Conservation (phyloP, 208 protist species). For the Trypanosoma congolense region DNA sequence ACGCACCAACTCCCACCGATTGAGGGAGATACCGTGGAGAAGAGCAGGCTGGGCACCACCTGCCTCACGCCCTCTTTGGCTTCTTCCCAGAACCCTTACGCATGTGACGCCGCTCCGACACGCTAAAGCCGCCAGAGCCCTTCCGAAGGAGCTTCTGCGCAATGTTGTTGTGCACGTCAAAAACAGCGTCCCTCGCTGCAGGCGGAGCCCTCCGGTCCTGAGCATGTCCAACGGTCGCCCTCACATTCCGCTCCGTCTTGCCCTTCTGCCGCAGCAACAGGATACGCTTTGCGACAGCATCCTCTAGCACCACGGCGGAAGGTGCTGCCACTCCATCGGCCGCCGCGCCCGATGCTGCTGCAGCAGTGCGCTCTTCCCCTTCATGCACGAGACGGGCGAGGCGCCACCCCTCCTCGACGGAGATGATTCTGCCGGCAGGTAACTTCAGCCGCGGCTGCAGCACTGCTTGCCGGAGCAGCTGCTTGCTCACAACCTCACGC, state of each 20-base stretch:
- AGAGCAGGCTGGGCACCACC: slow-evolving; percentile 8
- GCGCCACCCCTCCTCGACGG: slow-evolving; percentile 65
- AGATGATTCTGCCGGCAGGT: slow-evolving; percentile 65
- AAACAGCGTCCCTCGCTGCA: slow-evolving; percentile 20
- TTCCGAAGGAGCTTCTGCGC: slow-evolving; percentile 36
- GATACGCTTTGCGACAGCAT: slow-evolving; percentile 64
- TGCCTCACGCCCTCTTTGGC: slow-evolving; percentile 23
- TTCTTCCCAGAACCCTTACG: too few relatives aligned
- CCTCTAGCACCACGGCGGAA: slow-evolving; percentile 60
- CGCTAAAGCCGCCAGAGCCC: slow-evolving; percentile 16
- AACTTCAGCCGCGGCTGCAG: slow-evolving; percentile 70
- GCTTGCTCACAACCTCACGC: slow-evolving; percentile 34
- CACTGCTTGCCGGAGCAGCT: slow-evolving; percentile 61
- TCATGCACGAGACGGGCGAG: slow-evolving; percentile 57
- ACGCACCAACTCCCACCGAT: too few relatives aligned
- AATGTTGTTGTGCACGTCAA: slow-evolving; percentile 38
- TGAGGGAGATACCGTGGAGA: too few relatives aligned
- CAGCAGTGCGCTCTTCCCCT: slow-evolving; percentile 40
- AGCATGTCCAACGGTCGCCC: slow-evolving; percentile 56
- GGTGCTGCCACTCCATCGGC: slow-evolving; percentile 19
- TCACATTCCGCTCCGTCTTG: slow-evolving; percentile 63
- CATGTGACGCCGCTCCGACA: slow-evolving; percentile 35
- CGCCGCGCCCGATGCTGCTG: slow-evolving; percentile 21
- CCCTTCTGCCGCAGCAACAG: slow-evolving; percentile 59
- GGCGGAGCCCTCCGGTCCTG: slow-evolving; percentile 30